A percentile compares a stretch with the other conserved stretches of the same genome.
These are phyloP conservation scores for Schizophyllum amplum DNA, from an alignment of 1,284 basidiomycete species.

Conservation along the genomic window DNA sequence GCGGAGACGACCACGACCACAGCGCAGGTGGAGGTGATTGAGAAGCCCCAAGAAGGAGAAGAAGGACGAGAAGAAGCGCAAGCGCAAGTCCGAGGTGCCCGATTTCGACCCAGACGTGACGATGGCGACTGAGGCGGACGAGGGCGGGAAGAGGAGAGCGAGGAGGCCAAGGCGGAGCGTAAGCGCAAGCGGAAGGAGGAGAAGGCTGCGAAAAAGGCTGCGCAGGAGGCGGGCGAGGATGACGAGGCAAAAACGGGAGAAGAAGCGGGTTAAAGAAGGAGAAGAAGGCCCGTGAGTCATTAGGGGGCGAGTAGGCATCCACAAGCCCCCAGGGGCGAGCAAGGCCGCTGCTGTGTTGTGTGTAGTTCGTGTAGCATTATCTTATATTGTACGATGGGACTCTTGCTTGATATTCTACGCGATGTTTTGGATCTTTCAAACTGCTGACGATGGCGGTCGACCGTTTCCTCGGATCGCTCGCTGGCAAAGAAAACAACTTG, in stretches of 20 bases:
- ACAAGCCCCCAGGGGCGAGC: too few relatives aligned
- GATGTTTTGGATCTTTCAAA: too few relatives aligned
- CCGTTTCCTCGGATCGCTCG: too few relatives aligned
- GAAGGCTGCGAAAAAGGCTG: constrained; percentile 40
- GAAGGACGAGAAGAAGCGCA: constrained; percentile 69
- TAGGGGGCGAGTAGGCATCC: constrained; percentile 34
- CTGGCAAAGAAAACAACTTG: too few relatives aligned
- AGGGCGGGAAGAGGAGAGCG: constrained; percentile 32
- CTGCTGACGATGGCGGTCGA: too few relatives aligned
- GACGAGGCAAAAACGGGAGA: constrained; percentile 55
- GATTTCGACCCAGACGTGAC: constrained; percentile 35
- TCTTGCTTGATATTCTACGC: too few relatives aligned
- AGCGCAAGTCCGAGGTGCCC: constrained; percentile 57
- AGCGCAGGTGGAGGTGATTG: constrained; percentile 18
- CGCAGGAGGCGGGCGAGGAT: constrained; percentile 33
- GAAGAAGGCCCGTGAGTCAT: constrained; percentile 51
- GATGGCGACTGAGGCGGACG: constrained; percentile 28
- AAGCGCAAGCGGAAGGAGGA: constrained; percentile 50
- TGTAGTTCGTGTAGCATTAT: too few relatives aligned
- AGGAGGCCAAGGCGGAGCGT: constrained; percentile 31
- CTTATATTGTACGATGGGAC: too few relatives aligned
- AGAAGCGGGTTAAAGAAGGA: constrained; percentile 63
- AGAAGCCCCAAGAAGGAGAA: constrained; percentile 38
- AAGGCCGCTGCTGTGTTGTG: too few relatives aligned
- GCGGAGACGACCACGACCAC: constrained; percentile 37